Base-by-base conservation (phyloP, 1,284 basidiomycete species). In the Leccinum laetum region DNA sequence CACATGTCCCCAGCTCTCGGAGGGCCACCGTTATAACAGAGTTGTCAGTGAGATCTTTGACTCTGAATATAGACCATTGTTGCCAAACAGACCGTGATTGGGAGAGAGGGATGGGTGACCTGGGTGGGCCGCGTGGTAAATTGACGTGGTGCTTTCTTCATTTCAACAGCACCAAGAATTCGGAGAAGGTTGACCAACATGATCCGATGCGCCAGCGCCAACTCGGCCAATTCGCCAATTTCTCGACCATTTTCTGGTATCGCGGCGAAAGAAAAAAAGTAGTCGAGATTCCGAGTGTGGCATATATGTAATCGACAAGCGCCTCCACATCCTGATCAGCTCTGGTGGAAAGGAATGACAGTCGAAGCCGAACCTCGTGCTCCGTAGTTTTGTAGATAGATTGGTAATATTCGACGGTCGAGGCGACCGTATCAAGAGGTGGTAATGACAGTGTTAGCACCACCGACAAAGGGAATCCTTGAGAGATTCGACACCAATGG, bases 321-420 rank as follows among this genome's bases (percentile, higher is more conserved):
- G 95, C 94, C 76, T 99, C 96, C 53, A 97, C 94, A 73, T 99
- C 98, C 79, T 99, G 96, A 81, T 94, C 96, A 99, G 60, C 92
- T 96, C 79, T 98, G 96, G 77, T 99, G 99, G 89, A 99, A 99
- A 41, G 97, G 97, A 32, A 99, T 96, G 58, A 99, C 96, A 16
- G 96, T 97, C 61, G 99, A 86, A 52, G 95, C 94, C 46, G 96
- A 97, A 35, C 96, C 97, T 70, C 95, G 92, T 72, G 94, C 95
- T 53, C 97, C 98, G 73, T 92, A 92, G 71, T 93, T 91, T 79
- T 99, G 24, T 94, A 99, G 80, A 99, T 97, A 64, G 90, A 91
- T 79, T 99, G 97, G 81, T 99, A 99, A 81, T 97, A 99, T 80
- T 98, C 96, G 69, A 99, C 96, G 10, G 94, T 95, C 58, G 91